A percentile compares a stretch with the other conserved stretches of the same genome.
Evolutionary conservation across 495 filamentous ascomycete genomes (phyloP).

Genomic region (Oleoguttula mirabilis): DNA sequence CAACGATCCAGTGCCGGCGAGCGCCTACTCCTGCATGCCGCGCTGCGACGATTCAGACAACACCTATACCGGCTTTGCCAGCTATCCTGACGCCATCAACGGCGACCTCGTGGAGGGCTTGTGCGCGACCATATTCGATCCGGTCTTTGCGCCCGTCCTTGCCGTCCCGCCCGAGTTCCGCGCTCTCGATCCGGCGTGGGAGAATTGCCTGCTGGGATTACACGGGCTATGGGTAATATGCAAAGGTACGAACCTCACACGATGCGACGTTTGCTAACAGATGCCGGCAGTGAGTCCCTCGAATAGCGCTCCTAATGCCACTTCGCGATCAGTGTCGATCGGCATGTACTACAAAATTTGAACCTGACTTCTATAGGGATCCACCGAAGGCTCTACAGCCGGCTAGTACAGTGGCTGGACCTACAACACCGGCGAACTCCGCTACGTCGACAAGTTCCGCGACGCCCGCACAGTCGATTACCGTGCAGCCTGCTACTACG

Average conservation of each 20-base stretch:
- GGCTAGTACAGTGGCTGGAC: too few species aligned
- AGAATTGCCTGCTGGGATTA: conserved; percentile 1
- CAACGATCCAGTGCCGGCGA: conserved; percentile 7
- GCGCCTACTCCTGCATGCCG: conserved; percentile 1
- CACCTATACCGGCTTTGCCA: background rate
- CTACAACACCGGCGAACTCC: too few species aligned
- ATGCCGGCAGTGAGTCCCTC: too few species aligned
- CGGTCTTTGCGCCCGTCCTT: background rate
- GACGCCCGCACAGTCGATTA: too few species aligned
- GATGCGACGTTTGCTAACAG: background rate
- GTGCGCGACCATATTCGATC: background rate
- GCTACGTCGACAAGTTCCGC: too few species aligned
- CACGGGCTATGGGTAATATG: conserved; percentile 3
- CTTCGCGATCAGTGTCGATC: background rate
- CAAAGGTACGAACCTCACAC: background rate
- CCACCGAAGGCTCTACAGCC: too few species aligned
- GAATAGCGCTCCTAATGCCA: too few species aligned
- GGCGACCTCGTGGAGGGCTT: background rate
- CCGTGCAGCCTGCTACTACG: too few species aligned
- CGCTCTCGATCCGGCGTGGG: conserved; percentile 12
- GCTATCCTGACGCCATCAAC: conserved; percentile 2
- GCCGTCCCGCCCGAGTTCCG: conserved; percentile 9
- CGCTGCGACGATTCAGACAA: background rate
- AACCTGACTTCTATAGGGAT: too few species aligned
- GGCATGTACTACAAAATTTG: background rate